Base-by-base conservation (phyloP, 768 basidiomycete species). In the Pisolithus microcarpus region DNA sequence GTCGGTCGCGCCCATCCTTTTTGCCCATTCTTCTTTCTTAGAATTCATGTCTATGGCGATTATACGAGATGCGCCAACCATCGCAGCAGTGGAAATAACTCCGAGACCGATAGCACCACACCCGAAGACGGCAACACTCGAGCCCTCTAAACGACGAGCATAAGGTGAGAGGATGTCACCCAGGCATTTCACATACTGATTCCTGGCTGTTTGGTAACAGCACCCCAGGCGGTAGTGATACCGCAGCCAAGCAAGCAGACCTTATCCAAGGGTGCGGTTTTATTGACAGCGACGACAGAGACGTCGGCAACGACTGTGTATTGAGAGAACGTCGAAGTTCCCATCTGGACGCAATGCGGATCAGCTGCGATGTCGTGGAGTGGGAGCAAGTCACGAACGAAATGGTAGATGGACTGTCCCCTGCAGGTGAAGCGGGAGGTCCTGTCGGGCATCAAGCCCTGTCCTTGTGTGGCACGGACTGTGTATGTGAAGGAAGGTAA, bases 231-330 rank as follows among this genome's bases (percentile, higher is more conserved):
- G n/a, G 94, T 97, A 34, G 94, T 95, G 67, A 98, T 95, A 57
- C 93, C 93, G 55, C 91, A 92, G 5, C 95, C 95, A 13, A 99
- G 82, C 30, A 99, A 77, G 71, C 96, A 98, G n/a, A 94, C 91
- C 63, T 92, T 96, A 26, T 97, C 87, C 13, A 99, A 79, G 8
- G 92, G 91, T 1, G 96, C 96, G 53, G 78, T 73, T 53, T 80
- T 76, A 71, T 85, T 84, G 53, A 99, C 84, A 13, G 91, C 82
- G 48, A 98, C 96, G 23, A 99, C 89, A 18, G 94, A 98, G 42
- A 93, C 93, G 57, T 99, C 93, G 43, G 92, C 89, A 2, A 99
- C 92, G 52, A 99, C 96, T 7, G 96, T 96, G 75, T 98, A 99
- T 67, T 98, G 94, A n/a, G 95, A 96, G 75, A 99, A 99, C 2